These are phyloP conservation scores for Microsporum ferrugineum DNA, from an alignment of 2,329 filamentous ascomycete species.

Conservation along the genomic window DNA sequence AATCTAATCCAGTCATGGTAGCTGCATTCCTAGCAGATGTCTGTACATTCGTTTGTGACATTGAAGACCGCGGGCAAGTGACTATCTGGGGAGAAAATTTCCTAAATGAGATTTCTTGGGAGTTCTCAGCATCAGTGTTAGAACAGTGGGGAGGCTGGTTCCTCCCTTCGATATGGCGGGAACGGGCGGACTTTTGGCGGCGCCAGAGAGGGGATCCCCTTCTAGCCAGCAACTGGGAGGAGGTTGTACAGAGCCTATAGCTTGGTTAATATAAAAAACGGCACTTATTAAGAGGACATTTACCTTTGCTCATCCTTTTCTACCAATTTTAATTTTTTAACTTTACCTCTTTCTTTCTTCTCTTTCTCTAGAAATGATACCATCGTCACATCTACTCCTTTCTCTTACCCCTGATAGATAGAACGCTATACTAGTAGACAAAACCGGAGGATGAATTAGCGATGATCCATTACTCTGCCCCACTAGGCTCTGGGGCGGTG, in stretches of 20 bases:
- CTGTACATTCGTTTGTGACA: conserved; percentile 26
- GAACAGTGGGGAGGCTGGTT: conserved; percentile 33
- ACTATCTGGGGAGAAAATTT: conserved; percentile 36
- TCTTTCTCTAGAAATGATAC: too few species aligned
- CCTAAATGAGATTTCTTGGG: conserved; percentile 34
- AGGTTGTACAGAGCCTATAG: not conserved
- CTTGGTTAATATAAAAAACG: not conserved
- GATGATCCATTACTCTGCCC: too few species aligned
- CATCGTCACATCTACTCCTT: too few species aligned
- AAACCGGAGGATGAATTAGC: too few species aligned
- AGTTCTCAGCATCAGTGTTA: conserved; percentile 31
- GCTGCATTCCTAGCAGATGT: conserved; percentile 30
- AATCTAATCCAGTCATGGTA: conserved; percentile 26
- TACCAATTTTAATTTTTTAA: too few species aligned
- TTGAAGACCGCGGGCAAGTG: conserved; percentile 30
- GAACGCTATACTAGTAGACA: too few species aligned
- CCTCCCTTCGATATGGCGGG: conserved; percentile 28
- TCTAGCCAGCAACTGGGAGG: not conserved
- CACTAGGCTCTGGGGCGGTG: too few species aligned
- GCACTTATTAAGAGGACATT: not conserved
- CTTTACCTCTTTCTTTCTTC: too few species aligned
- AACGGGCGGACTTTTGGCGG: conserved; percentile 34
- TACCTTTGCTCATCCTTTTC: too few species aligned
- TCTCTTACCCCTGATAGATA: too few species aligned
- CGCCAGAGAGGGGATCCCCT: conserved; percentile 20